A percentile compares a stretch with the other conserved stretches of the same genome.
Evolutionary conservation across 352 stramenopile species (phyloP).

Genomic region (Phytophthora lateralis): DNA sequence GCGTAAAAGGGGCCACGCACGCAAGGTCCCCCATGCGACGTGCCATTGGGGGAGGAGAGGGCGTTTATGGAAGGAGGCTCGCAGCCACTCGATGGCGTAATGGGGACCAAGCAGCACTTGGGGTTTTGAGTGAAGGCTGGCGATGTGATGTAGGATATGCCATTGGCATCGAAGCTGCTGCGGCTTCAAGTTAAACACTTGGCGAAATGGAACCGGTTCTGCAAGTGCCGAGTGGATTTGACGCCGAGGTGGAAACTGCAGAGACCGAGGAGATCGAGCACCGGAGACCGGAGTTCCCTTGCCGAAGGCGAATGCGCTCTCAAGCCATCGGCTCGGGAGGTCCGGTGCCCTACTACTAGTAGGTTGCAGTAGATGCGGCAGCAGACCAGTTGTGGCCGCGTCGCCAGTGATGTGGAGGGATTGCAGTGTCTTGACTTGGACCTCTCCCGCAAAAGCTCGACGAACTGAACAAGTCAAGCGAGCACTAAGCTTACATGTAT

Average conservation of each 20-base stretch:
- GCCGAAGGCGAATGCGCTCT: too few relatives aligned
- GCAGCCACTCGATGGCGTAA: constrained; percentile 1
- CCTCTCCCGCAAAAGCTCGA: background rate
- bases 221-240: constrained; percentile 26
- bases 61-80: constrained; percentile 21
- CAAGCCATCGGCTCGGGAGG: background rate
- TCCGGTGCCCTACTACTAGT: background rate
- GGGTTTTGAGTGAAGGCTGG: background rate
- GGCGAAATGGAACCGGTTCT: constrained; percentile 6
- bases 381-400: too few relatives aligned
- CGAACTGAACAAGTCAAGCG: background rate
- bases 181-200: constrained; percentile 18
- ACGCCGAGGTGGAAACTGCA: background rate
- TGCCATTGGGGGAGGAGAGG: constrained; percentile 22
- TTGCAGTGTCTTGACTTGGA: background rate
- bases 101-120: background rate
- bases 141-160: background rate
- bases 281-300: too few relatives aligned
- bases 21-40: constrained; percentile 12
- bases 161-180: constrained; percentile 6
- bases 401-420: background rate
- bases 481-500: too few relatives aligned
- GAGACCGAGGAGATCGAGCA: background rate
- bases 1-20: constrained; percentile 18
- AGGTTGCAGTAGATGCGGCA: background rate